Conservation (phyloP, 1,284 basidiomycete genomes). For the Volvariella volvacea region DNA sequence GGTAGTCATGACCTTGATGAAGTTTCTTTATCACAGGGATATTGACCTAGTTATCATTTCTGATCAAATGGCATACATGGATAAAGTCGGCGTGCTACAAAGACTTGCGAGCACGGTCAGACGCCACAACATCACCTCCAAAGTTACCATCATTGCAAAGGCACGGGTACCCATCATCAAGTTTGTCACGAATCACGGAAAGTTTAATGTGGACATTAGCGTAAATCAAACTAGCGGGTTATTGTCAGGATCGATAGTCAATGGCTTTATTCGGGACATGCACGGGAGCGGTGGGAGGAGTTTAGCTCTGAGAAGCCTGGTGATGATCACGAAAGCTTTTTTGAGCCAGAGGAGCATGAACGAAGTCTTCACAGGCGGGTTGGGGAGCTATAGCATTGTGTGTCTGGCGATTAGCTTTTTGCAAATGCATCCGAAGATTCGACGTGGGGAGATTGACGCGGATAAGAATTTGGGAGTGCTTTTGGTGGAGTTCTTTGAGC, state of each 20-base stretch:
- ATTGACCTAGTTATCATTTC: constrained; percentile 75
- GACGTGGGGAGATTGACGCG: constrained; percentile 82
- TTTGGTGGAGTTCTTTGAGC: constrained; percentile 94
- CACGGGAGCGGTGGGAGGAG: constrained; percentile 33
- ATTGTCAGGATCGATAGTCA: constrained; percentile 75
- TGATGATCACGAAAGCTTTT: constrained; percentile 88
- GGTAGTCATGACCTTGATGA: constrained; percentile 1
- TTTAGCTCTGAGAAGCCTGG: constrained; percentile 69
- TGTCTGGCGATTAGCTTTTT: constrained; percentile 91
- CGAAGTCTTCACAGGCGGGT: constrained; percentile 92
- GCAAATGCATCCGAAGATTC: constrained; percentile 95
- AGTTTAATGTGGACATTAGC: constrained; percentile 86
- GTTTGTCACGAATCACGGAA: constrained; percentile 74
- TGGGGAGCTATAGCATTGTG: constrained; percentile 94
- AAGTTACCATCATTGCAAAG: constrained; percentile 82
- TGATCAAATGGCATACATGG: constrained; percentile 53
- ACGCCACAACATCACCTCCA: constrained; percentile 48
- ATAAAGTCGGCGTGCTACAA: constrained; percentile 53
- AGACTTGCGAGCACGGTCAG: constrained; percentile 61
- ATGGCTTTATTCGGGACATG: constrained; percentile 70
- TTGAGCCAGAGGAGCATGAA: constrained; percentile 90
- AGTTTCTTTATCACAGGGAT: constrained; percentile 39
- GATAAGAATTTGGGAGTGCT: constrained; percentile 86
- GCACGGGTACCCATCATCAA: constrained; percentile 95
- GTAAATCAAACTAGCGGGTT: constrained; percentile 87